Evolutionary conservation across 1,139 yeast species (phyloP), one percentile per base, ranked within the genome.

Genomic region (Suhomyces bokatorum): DNA sequence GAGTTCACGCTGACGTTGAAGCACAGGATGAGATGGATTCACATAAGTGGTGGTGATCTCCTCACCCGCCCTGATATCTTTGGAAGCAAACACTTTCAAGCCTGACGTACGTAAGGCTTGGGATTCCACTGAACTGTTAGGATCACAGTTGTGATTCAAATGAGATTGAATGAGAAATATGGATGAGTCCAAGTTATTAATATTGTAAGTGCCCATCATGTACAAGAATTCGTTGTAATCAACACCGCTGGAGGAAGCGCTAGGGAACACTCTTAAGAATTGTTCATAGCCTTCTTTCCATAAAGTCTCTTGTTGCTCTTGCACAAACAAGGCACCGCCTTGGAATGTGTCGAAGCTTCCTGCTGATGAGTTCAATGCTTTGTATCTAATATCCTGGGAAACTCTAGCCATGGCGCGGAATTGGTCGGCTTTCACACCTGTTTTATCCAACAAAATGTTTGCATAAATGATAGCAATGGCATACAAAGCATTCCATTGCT

Each of bases 61-160:
- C 54, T 85, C 90, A 14, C 85, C 87, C 2, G 77, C 70, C 43
- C 66, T 66, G 35, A 88, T 81, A 42, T 79, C 81, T 41, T 80
- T 70, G 17, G 73, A 69, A 0, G 95, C 89, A 28, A 31, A 43
- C 0, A 86, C 83, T 54, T 75, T 80, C 49, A 87, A 70, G 4
- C 87, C 86, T 9, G 70, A 73, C 3, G 73, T 66, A 32, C 76
- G 71, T 9, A 66, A 66, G 16, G 75, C 70, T 10, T 80, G 68
- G 0, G 69, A 60, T 42, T 79, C 75, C 24, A 82, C 85, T 29
- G 75, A 70, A 3, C 82, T 81, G 55, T 83, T 87, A 1, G 95
- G 93, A 40, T 76, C 81, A 67, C 96, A 88, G 50, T 75, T 76
- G 60, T 88, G 96, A 57, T 87, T 87, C 56, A 87, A 67, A 56